Conservation (phyloP, 2,329 filamentous ascomycete genomes). For the Colletotrichum theobromicola region DNA sequence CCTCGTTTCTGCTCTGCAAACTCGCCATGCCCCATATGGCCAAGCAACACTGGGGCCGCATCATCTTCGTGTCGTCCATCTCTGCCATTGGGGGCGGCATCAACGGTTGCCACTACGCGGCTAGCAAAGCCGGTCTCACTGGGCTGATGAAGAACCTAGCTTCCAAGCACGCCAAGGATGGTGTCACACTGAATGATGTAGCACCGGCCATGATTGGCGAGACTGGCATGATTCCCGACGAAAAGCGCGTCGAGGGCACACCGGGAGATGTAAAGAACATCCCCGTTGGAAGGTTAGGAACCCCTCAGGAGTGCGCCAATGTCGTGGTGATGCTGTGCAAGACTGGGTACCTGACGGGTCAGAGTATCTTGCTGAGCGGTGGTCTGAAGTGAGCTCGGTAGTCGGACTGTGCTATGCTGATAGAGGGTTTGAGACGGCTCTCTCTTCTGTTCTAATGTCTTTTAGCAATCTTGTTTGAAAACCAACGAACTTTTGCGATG, state of each 20-base stretch:
- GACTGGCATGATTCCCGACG: slow-evolving; percentile 66
- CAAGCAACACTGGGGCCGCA: slow-evolving; percentile 63
- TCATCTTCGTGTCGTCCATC: slow-evolving; percentile 69
- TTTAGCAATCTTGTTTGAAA: neutral
- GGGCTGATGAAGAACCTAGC: slow-evolving; percentile 71
- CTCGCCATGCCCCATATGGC: slow-evolving; percentile 66
- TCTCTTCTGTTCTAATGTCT: neutral
- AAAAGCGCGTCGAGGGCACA: slow-evolving; percentile 53
- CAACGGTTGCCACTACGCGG: slow-evolving; percentile 66
- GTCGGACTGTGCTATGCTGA: neutral
- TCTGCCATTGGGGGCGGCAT: slow-evolving; percentile 67
- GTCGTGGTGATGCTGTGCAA: slow-evolving; percentile 64
- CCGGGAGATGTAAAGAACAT: slow-evolving; percentile 65
- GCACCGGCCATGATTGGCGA: slow-evolving; percentile 72
- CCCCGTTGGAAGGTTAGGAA: slow-evolving; percentile 62
- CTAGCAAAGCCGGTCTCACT: slow-evolving; percentile 66
- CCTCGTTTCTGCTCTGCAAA: slow-evolving; percentile 67
- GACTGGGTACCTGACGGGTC: slow-evolving; percentile 66
- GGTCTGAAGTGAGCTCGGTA: slow-evolving; percentile 48
- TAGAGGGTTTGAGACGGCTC: neutral
- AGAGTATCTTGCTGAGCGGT: slow-evolving; percentile 58
- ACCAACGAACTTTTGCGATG: neutral
- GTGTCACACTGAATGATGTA: slow-evolving; percentile 72
- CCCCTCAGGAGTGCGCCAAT: slow-evolving; percentile 64
- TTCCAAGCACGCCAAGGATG: slow-evolving; percentile 60